Evolutionary conservation across 805 yeast genomes (phyloP), one percentile per base, ranked within the genome.

Genomic region (Ogataea pignaliae): DNA sequence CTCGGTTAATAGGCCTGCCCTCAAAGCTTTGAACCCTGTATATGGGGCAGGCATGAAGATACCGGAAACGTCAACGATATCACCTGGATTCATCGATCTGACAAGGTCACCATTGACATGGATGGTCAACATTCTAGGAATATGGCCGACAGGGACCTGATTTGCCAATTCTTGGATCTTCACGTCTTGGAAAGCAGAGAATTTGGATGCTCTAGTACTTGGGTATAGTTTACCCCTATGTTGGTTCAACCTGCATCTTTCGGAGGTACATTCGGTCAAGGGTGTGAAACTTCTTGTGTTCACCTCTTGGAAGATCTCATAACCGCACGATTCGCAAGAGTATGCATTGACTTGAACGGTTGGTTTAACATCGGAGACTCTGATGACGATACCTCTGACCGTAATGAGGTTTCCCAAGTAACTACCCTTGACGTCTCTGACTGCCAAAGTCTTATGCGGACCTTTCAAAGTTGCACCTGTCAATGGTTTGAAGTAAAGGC

Each of bases 121-220:
- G 44, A 91, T 76, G 13, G 84, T 78, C 50, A 93, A 71, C 29
- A 88, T 70, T 57, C 99, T 78, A 39, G 99, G 99, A 51, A 93
- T 93, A 64, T 91, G 97, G 42, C 99, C 99, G 28, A 90, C 91
- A 1, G 99, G 99, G 14, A 93, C 99, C 68, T 93, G 99, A 52
- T 84, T 83, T 4, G 98, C 87, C 61, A 91, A 71, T 66, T 93
- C 99, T 70, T 93, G 99, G 49, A 93, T 75, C 58, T 88, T 84
- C 44, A 90, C 93, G 58, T 93, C 99, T 69, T 93, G 99, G 74
- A 90, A 93, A 7, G 96, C 87, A 43, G 85, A 75, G 59, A 95
- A 93, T 67, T 93, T 93, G 29, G 97, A 89, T 3, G 99, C 99
- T 56, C 99, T 78, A 11, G 98, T 89, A 37, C 91, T 79, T 79